These are phyloP conservation scores for Eimeria praecox DNA, from an alignment of 169 alveolate genomes.

Conservation along the genomic window DNA sequence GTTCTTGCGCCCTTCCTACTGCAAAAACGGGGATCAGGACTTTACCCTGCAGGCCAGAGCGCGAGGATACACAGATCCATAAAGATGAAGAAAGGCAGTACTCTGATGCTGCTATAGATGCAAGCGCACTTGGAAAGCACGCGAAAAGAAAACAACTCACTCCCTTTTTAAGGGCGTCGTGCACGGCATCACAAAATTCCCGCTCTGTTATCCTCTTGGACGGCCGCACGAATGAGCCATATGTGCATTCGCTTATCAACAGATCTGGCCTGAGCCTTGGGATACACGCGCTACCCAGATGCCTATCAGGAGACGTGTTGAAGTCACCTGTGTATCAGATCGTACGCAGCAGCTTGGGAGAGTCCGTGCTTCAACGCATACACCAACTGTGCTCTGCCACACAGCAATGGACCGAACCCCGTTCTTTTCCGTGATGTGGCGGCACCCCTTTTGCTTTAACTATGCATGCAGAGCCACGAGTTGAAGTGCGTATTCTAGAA, in stretches of 20 bases:
- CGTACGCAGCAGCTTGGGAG: not conserved
- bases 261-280: conserved; percentile 96
- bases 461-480: not conserved
- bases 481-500: not conserved
- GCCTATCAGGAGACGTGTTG: conserved; percentile 96
- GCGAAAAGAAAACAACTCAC: conserved; percentile 56
- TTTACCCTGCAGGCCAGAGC: conserved; percentile 80
- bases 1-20: conserved; percentile 99
- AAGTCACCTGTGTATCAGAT: conserved; percentile 92
- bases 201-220: conserved; percentile 97
- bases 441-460: too few species aligned
- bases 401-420: not conserved
- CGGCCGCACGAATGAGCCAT: conserved; percentile 98
- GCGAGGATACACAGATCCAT: not conserved
- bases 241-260: conserved; percentile 97
- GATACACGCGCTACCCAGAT: conserved; percentile 82
- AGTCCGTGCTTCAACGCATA: not conserved
- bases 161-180: conserved; percentile 89
- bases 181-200: conserved; percentile 96
- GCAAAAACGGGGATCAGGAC: conserved; percentile 99
- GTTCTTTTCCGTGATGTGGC: not conserved
- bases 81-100: not conserved
- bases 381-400: not conserved
- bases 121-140: not conserved
- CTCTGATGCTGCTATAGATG: not conserved